These are phyloP conservation scores for Saccharomycopsis oosterbeekiorum DNA, from an alignment of 805 yeast species.

Conservation along the genomic window DNA sequence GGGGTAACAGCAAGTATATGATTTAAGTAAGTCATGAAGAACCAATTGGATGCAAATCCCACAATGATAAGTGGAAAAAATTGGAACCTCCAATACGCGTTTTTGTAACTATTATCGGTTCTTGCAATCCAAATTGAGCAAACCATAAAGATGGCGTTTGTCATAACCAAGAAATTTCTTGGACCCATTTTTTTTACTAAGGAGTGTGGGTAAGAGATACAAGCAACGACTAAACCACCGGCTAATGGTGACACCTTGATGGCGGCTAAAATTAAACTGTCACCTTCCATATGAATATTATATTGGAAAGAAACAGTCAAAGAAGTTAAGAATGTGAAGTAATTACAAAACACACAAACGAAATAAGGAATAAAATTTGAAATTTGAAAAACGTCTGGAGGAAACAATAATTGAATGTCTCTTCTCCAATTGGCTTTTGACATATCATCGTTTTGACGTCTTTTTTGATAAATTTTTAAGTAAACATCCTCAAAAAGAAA, in stretches of 20 bases:
- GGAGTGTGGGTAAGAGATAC: slow-evolving; percentile 21
- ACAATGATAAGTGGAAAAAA: slow-evolving; percentile 12
- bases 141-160: slow-evolving; percentile 13
- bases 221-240: neutral
- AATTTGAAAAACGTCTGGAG: slow-evolving; percentile 3
- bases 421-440: slow-evolving; percentile 19
- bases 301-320: slow-evolving; percentile 3
- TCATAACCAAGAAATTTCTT: neutral
- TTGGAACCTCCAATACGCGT: slow-evolving; percentile 8
- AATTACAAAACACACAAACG: neutral
- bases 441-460: neutral
- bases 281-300: slow-evolving; percentile 5
- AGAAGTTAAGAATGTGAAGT: slow-evolving; percentile 1
- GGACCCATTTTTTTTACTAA: neutral
- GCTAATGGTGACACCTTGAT: slow-evolving; percentile 7
- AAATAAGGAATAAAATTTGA: slow-evolving; percentile 7
- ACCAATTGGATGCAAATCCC: slow-evolving; percentile 22
- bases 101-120: slow-evolving; percentile 1
- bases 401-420: slow-evolving; percentile 6
- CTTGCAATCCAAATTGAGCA: slow-evolving; percentile 8
- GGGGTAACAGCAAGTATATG: slow-evolving; percentile 29
- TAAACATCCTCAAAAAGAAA: slow-evolving; percentile 26
- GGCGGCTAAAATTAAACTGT: slow-evolving; percentile 3
- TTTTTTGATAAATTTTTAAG: slow-evolving; percentile 18
- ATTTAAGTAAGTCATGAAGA: slow-evolving; percentile 28